Percentiles rank a stretch among this genome's conserved stretches.
phyloP scores from a whole-genome alignment of 805 yeast genomes.

The Sugiyamaella valdiviana region DNA sequence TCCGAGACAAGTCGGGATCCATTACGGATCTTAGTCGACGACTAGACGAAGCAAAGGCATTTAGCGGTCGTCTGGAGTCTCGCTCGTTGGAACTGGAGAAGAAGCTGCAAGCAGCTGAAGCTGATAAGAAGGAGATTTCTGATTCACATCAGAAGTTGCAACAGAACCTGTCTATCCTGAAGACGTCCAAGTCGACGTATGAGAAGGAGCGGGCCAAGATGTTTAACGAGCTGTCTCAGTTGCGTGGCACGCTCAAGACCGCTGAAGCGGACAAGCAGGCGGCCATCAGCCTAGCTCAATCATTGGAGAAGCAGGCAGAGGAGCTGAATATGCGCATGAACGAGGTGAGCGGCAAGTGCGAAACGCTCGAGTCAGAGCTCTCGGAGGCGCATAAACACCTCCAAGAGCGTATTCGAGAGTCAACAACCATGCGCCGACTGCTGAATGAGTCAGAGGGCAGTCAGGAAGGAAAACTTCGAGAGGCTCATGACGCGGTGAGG shows the following conservation, averaged over 20 bases:
- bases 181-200: constrained; percentile 9
- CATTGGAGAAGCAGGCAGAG: constrained; percentile 28
- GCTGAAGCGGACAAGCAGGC: constrained; percentile 16
- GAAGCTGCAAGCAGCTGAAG: background rate
- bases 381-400: constrained; percentile 63
- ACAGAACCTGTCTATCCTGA: constrained; percentile 11
- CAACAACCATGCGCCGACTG: constrained; percentile 62
- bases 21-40: constrained; percentile 35
- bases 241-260: constrained; percentile 9
- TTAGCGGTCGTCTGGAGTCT: background rate
- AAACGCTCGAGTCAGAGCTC: constrained; percentile 75
- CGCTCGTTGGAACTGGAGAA: background rate
- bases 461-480: constrained; percentile 46
- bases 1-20: constrained; percentile 37
- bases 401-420: constrained; percentile 77
- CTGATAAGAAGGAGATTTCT: constrained; percentile 14
- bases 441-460: constrained; percentile 62
- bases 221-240: constrained; percentile 13
- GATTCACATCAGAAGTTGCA: constrained; percentile 7
- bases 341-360: constrained; percentile 57
- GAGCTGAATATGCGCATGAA: constrained; percentile 48
- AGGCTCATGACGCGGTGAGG: constrained; percentile 47
- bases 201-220: constrained; percentile 17
- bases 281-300: constrained; percentile 14
- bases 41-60: background rate